A percentile compares a stretch with the other conserved stretches of the same genome.
These are phyloP conservation scores for Talaromyces sp. DNA, from an alignment of 2,329 filamentous ascomycete genomes.

Conservation along the genomic window DNA sequence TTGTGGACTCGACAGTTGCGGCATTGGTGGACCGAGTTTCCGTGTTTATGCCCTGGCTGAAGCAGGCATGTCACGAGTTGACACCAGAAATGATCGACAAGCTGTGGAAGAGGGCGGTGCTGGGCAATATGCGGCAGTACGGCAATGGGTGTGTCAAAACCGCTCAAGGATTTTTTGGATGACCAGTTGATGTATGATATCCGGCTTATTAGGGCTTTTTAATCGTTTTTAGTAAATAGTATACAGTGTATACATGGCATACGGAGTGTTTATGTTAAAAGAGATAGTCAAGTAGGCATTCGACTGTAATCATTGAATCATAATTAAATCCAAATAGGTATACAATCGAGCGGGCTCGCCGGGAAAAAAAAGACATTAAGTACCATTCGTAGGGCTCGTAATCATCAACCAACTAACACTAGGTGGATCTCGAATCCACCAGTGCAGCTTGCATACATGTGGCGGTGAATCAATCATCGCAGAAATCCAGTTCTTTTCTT, in stretches of 20 bases:
- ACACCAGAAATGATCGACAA: background rate
- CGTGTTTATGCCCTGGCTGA: background rate
- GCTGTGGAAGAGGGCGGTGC: background rate
- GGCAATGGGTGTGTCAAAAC: background rate
- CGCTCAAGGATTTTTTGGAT: background rate
- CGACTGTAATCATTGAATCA: background rate
- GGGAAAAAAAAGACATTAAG: background rate
- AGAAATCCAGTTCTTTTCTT: background rate
- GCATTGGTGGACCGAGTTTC: background rate
- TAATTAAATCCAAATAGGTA: background rate
- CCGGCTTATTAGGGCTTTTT: background rate
- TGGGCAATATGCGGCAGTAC: background rate
- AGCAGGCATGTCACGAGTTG: background rate
- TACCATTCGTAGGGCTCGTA: background rate
- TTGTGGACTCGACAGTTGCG: background rate
- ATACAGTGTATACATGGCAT: background rate
- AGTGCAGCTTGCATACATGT: background rate
- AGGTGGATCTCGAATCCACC: background rate
- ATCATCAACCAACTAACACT: background rate
- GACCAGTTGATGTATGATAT: background rate
- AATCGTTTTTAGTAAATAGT: background rate
- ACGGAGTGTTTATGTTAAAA: background rate
- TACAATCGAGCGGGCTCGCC: background rate
- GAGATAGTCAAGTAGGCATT: background rate
- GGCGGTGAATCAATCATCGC: conserved; percentile 1